Percentiles rank a stretch among this genome's conserved stretches.
Evolutionary conservation across 2,329 filamentous ascomycete species (phyloP).

Genomic region (Myriosclerotinia scirpicola): DNA sequence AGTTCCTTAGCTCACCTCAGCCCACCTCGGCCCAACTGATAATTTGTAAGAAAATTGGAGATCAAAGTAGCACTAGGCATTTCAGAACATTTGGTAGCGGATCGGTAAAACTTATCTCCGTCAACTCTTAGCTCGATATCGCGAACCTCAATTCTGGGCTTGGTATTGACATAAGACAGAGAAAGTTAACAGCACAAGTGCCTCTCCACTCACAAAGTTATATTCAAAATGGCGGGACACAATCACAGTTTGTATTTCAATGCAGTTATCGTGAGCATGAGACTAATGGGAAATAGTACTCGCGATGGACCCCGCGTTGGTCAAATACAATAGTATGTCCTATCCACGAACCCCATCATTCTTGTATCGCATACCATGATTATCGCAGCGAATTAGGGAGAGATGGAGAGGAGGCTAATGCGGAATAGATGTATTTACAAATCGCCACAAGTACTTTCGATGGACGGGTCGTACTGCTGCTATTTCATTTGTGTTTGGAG

Average conservation of each 20-base stretch:
- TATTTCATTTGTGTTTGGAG: conserved; percentile 75
- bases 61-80: neutral
- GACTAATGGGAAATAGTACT: conserved; percentile 35
- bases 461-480: conserved; percentile 84
- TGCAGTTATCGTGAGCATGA: neutral
- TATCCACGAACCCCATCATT: conserved; percentile 23
- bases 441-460: conserved; percentile 92
- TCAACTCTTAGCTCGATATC: conserved; percentile 8
- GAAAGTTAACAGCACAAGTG: conserved; percentile 18
- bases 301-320: conserved; percentile 49
- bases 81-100: neutral
- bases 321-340: conserved; percentile 54
- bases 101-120: conserved; percentile 16
- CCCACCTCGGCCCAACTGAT: neutral
- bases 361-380: conserved; percentile 19
- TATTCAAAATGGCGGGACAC: conserved; percentile 49
- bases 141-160: conserved; percentile 24
- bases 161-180: neutral
- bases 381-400: neutral
- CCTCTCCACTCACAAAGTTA: conserved; percentile 26
- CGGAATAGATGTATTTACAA: conserved; percentile 66
- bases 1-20: neutral
- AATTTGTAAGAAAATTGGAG: conserved; percentile 7
- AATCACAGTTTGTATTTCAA: conserved; percentile 45
- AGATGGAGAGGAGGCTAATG: neutral